Conservation (phyloP, 1,284 basidiomycete genomes). For the Cutaneotrichosporon cutaneum region DNA sequence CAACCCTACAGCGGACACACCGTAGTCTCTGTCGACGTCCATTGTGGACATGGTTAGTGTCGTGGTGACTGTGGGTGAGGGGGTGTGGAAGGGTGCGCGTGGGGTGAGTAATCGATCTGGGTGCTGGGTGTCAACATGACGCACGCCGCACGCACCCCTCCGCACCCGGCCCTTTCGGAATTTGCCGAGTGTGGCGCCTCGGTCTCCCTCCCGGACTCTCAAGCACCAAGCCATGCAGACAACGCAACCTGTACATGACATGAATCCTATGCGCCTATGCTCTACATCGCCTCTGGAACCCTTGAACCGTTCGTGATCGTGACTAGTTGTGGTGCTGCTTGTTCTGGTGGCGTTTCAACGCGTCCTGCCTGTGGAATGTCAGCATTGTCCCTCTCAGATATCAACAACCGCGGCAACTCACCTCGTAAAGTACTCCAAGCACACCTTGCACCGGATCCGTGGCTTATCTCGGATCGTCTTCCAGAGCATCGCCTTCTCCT, state of each 20-base stretch:
- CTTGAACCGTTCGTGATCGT: neutral
- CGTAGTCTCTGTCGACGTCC: conserved; percentile 8
- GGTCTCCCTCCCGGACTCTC: neutral
- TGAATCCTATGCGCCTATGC: conserved; percentile 5
- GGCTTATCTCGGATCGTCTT: conserved; percentile 49
- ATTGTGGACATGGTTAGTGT: neutral
- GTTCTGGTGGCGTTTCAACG: conserved; percentile 48
- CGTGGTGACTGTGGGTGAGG: neutral
- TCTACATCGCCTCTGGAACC: neutral
- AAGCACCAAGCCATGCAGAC: neutral
- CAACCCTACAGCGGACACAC: neutral
- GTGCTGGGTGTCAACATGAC: conserved; percentile 10
- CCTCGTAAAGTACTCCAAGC: conserved; percentile 46
- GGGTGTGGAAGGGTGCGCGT: neutral
- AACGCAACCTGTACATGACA: neutral
- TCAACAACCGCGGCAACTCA: neutral
- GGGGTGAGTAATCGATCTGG: neutral
- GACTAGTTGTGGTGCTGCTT: conserved; percentile 33
- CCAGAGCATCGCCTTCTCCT: conserved; percentile 50
- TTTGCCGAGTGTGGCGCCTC: conserved; percentile 19
- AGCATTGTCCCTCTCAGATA: conserved; percentile 11
- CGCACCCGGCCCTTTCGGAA: neutral
- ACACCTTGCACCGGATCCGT: conserved; percentile 40
- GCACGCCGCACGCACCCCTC: neutral
- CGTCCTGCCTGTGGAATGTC: conserved; percentile 37